Evolutionary conservation across 2,329 filamentous ascomycete genomes (phyloP).

Genomic region (Colletotrichum scovillei): DNA sequence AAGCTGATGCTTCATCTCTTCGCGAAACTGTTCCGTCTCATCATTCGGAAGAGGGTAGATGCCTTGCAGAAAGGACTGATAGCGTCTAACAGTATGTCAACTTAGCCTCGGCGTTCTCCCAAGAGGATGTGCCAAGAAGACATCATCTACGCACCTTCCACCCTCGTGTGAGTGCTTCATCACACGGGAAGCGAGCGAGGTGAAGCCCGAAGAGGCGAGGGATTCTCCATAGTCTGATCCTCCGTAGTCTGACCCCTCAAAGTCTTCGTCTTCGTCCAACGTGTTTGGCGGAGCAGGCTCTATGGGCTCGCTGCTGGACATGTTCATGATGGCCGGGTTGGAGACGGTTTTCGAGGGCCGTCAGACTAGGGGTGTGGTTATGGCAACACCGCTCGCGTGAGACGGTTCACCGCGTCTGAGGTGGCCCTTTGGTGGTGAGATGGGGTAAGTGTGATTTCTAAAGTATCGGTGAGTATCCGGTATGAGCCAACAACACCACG

Average conservation of each 20-base stretch:
- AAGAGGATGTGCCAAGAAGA: not conserved
- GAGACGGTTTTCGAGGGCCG: not conserved
- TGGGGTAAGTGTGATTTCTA: not conserved
- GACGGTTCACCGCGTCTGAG: not conserved
- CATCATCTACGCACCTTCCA: slow-evolving; percentile 32
- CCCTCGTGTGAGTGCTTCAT: slow-evolving; percentile 35
- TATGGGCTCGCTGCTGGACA: slow-evolving; percentile 30
- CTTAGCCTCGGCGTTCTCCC: slow-evolving; percentile 6
- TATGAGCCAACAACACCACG: not conserved
- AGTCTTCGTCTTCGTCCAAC: slow-evolving; percentile 27
- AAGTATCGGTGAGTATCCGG: not conserved
- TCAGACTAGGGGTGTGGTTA: not conserved
- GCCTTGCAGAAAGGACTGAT: slow-evolving; percentile 59
- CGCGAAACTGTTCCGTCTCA: slow-evolving; percentile 60
- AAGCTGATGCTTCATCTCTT: slow-evolving; percentile 60
- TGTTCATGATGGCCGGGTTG: slow-evolving; percentile 12
- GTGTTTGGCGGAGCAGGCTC: slow-evolving; percentile 26
- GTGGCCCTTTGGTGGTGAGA: not conserved
- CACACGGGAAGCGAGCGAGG: slow-evolving; percentile 45
- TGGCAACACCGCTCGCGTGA: not conserved
- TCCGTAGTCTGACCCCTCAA: slow-evolving; percentile 45
- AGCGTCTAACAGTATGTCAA: slow-evolving; percentile 51
- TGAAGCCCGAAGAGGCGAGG: slow-evolving; percentile 51
- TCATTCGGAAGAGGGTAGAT: slow-evolving; percentile 65
- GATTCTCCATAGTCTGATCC: slow-evolving; percentile 54